Conservation (phyloP, 1,139 yeast genomes). For the Diutina neorugosa region DNA sequence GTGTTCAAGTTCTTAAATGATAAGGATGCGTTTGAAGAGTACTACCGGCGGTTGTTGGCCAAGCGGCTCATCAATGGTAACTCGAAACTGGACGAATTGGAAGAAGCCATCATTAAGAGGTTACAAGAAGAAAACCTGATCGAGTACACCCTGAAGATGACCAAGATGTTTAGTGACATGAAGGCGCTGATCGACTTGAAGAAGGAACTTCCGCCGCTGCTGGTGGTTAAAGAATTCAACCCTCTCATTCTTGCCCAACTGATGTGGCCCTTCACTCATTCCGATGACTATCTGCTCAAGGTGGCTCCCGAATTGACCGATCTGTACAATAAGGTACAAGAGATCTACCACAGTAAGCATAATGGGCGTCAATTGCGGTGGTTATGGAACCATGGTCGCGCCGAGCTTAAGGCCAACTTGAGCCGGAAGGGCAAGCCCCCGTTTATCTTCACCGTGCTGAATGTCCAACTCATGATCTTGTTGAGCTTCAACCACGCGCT, state of each 20-base stretch:
- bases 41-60: conserved; percentile 82
- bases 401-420: conserved; percentile 83
- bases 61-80: conserved; percentile 80
- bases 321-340: conserved; percentile 56
- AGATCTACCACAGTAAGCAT: conserved; percentile 64
- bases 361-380: conserved; percentile 84
- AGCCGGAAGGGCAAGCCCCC: conserved; percentile 79
- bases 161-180: conserved; percentile 95
- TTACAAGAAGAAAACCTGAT: conserved; percentile 84
- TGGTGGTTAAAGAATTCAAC: conserved; percentile 44
- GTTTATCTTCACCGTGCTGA: conserved; percentile 67
- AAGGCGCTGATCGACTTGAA: conserved; percentile 75
- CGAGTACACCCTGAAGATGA: conserved; percentile 88
- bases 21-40: conserved; percentile 90
- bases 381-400: conserved; percentile 93
- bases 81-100: conserved; percentile 75
- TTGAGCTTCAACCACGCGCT: conserved; percentile 63
- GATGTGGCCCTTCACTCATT: conserved; percentile 71
- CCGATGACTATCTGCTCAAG: conserved; percentile 28
- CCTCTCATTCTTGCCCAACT: conserved; percentile 77
- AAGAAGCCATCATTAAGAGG: conserved; percentile 74
- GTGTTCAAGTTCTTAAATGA: conserved; percentile 84
- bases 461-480: conserved; percentile 78
- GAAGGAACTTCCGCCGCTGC: conserved; percentile 20
- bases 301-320: conserved; percentile 44